These are phyloP conservation scores for Sporothrix sp. DNA, from an alignment of 2,329 filamentous ascomycete species.

Conservation along the genomic window DNA sequence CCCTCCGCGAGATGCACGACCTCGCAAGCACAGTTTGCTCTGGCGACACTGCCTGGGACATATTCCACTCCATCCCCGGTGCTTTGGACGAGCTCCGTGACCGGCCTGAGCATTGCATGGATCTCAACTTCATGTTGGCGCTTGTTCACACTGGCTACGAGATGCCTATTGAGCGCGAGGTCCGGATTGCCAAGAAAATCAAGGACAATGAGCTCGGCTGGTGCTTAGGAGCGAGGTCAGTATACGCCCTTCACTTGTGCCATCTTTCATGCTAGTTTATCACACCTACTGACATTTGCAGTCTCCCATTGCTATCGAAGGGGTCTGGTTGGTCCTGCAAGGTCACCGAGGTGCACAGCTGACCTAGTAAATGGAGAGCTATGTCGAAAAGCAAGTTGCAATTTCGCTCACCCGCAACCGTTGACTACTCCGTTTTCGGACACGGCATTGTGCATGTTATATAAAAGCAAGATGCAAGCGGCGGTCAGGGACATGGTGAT, in stretches of 20 bases:
- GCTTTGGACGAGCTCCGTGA: constrained; percentile 72
- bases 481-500: not conserved
- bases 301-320: constrained; percentile 72
- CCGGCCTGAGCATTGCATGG: constrained; percentile 84
- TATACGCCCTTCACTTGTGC: too few species aligned
- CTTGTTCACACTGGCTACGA: constrained; percentile 93
- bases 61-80: constrained; percentile 65
- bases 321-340: constrained; percentile 86
- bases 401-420: too few species aligned
- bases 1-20: constrained; percentile 78
- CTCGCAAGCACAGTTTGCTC: constrained; percentile 77
- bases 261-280: too few species aligned
- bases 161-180: constrained; percentile 92
- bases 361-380: not conserved
- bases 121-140: constrained; percentile 93
- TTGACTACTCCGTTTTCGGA: not conserved
- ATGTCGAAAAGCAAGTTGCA: not conserved
- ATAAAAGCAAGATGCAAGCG: not conserved
- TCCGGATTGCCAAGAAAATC: constrained; percentile 98
- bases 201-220: constrained; percentile 93
- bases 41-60: constrained; percentile 66
- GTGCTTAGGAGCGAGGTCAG: constrained; percentile 93
- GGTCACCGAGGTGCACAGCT: constrained; percentile 59
- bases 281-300: constrained; percentile 30
- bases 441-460: not conserved